Evolutionary conservation across 805 yeast species (phyloP), one percentile per base, ranked within the genome.

Genomic region (Spathaspora arborariae): DNA sequence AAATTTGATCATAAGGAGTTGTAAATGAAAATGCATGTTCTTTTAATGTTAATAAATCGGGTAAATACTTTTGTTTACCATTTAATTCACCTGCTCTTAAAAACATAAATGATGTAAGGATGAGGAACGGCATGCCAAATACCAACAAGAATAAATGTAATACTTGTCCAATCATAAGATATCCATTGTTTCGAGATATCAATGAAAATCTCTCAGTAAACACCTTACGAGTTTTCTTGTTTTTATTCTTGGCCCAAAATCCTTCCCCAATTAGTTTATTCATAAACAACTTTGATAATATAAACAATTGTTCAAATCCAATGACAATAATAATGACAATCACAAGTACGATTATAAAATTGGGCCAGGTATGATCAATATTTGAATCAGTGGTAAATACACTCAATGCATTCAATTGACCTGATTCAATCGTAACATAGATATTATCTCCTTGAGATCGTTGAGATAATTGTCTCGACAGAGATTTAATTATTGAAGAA

Each of bases 51-150:
- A 19, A 9, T 16, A 56, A 43, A 35, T 51, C 54, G 19, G 56
- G 52, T 34, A 45, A 49, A 30, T 43, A 50, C 16, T 48, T 38
- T 8, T 52, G 47, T 19, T 47, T 46, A 1, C 51, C 47, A 34
- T 53, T 52, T 19, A 45, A 30, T 15, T 47, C 49, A 7, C 54
- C 50, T 2, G 70, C 65, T 8, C 54, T 47, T 35, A 46, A 47
- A 38, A 69, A 63, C 59, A 67, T 56, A 47, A 56, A 67, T n/a
- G 60, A 47, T 0, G 79, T 65, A 36, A 72, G 52, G 1, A 75
- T 62, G 44, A 78, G 58, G 42, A 76, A 69, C 1, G 82, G 81
- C 21, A 66, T 60, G 0, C 71, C 72, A 51, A 72, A 70, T 1
- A 66, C 48, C 19, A 59, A 51, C 47, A 75, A 55, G 42, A 68